Conservation (phyloP, 495 filamentous ascomycete species). For the Aspergillus cristatus region DNA sequence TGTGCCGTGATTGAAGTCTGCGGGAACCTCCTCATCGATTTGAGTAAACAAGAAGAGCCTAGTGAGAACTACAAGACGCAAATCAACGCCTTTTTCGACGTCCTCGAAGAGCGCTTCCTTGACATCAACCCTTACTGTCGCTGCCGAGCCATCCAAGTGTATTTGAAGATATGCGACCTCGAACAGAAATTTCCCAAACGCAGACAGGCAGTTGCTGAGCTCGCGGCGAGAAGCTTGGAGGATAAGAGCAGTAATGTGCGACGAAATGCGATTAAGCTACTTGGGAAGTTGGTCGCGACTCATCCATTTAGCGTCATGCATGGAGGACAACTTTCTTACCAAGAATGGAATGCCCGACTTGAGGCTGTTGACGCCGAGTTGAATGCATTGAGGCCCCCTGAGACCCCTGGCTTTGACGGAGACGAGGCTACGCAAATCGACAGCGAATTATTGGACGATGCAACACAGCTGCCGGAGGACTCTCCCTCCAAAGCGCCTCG, state of each 20-base stretch:
- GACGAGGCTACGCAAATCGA: conserved; percentile 56
- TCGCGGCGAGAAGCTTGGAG: conserved; percentile 80
- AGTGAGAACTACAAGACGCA: conserved; percentile 87
- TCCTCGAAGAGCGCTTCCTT: conserved; percentile 89
- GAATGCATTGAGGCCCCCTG: conserved; percentile 66
- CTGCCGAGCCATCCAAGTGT: conserved; percentile 86
- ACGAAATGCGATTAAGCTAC: conserved; percentile 87
- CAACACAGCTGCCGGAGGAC: conserved; percentile 65
- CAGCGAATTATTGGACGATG: conserved; percentile 74
- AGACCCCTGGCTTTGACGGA: conserved; percentile 63
- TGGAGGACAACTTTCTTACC: conserved; percentile 71
- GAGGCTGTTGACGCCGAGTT: conserved; percentile 75
- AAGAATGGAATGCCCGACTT: conserved; percentile 75
- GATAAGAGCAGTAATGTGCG: conserved; percentile 98
- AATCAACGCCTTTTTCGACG: conserved; percentile 93
- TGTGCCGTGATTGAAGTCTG: conserved; percentile 96
- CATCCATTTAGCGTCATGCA: conserved; percentile 92
- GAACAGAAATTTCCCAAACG: conserved; percentile 93
- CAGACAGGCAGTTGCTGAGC: conserved; percentile 72
- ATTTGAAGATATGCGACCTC: conserved; percentile 80
- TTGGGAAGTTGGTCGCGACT: conserved; percentile 77
- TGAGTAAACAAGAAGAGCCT: conserved; percentile 83
- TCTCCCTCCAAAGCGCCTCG: conserved; percentile 52
- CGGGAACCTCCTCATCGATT: conserved; percentile 87
- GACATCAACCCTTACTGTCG: conserved; percentile 97